Base-by-base conservation (phyloP, 495 filamentous ascomycete genomes). In the Penicillium paradoxum region DNA sequence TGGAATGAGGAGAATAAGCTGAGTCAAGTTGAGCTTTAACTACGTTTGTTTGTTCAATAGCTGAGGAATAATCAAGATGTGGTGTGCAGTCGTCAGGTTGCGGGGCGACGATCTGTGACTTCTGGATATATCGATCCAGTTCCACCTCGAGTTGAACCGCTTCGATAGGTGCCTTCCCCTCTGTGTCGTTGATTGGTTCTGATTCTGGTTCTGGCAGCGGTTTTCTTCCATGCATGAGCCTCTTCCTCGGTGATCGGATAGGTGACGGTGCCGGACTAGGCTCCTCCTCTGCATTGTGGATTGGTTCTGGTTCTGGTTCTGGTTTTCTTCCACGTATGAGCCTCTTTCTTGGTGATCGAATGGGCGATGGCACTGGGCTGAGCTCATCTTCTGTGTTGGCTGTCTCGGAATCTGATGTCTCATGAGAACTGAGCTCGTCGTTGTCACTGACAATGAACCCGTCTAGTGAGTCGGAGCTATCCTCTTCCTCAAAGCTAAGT, bases 401-500 rank as follows among this genome's bases (percentile, higher is more conserved):
- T 24, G 19, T 34, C 27, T 51, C 49, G 6, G 30, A 10, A 19
- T 63, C 62, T 6, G 71, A 69, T 49, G 62, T 64, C 38, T 71
- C 69, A 54, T 72, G 57, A 39, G 59, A 75, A 49, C 72, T 77
- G 22, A 61, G 32, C 18, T 75, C 72, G 5, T 75, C 71, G 55
- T 75, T 67, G 53, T 77, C 74, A 42, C 73, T 75, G 45, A 75
- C 74, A 60, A 77, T 68, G 45, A 76, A 77, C 39, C 71, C 72
- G 29, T 73, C 71, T 25, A 75, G 55, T 37, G 71, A 74, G 48
- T 69, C 56, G 42, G 64, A 67, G 49, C 61, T 66, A 60, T 73
- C 59, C 43, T 68, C 66, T 44, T 44, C 41, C 29, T 29, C 22
- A 11, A 18, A 18, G 25, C 41, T 29, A 18, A 38, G 1, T 17